phyloP scores from a whole-genome alignment of 2,329 filamentous ascomycete genomes.

The Fonsecaea multimorphosa region DNA sequence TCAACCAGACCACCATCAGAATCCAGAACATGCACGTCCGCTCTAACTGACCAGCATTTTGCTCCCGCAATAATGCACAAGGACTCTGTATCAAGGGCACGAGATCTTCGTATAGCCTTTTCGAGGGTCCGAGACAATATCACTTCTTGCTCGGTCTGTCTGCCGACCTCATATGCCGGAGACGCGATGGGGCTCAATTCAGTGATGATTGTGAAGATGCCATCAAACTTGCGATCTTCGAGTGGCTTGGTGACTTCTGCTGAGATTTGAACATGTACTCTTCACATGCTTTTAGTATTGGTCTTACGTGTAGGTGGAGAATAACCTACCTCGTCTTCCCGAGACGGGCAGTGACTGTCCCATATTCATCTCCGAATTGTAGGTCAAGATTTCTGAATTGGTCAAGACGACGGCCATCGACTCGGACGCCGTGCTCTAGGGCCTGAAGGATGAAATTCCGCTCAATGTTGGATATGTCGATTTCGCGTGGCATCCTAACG shows the following conservation, averaged over 20 bases:
- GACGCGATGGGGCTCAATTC: constrained; percentile 93
- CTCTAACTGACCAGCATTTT: constrained; percentile 90
- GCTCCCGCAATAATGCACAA: constrained; percentile 88
- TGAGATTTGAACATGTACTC: constrained; percentile 82
- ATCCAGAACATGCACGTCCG: constrained; percentile 88
- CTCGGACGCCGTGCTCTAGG: constrained; percentile 76
- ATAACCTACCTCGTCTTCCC: constrained; percentile 81
- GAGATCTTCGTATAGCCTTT: constrained; percentile 89
- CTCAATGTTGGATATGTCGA: constrained; percentile 87
- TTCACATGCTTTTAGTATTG: constrained; percentile 46
- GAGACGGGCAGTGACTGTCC: constrained; percentile 82
- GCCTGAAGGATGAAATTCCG: constrained; percentile 84
- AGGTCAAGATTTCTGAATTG: constrained; percentile 79
- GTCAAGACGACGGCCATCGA: constrained; percentile 83
- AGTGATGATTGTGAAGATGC: constrained; percentile 88
- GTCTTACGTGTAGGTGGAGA: background rate
- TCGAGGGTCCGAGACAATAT: constrained; percentile 88
- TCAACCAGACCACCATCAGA: constrained; percentile 92
- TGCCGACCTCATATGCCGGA: constrained; percentile 84
- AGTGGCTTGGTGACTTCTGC: constrained; percentile 87
- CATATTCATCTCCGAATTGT: constrained; percentile 87
- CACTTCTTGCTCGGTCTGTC: constrained; percentile 80
- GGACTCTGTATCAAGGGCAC: constrained; percentile 92
- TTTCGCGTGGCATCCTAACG: constrained; percentile 81
- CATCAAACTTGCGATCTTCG: constrained; percentile 89